phyloP scores from a whole-genome alignment of 1,284 basidiomycete species.

The Marasmius sp. region DNA sequence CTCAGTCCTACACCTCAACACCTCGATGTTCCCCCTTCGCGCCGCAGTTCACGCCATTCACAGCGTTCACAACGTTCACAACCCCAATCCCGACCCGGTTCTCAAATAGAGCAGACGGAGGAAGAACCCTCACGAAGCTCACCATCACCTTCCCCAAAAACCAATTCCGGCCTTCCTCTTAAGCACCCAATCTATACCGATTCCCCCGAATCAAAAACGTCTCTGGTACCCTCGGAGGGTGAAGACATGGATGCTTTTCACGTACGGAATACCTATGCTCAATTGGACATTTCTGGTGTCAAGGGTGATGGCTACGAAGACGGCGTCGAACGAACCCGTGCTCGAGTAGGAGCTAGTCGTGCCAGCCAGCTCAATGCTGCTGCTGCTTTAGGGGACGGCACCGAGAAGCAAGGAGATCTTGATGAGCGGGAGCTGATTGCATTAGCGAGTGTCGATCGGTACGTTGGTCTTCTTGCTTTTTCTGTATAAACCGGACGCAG shows the following conservation, averaged over 20 bases:
- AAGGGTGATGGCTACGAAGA: conserved; percentile 91
- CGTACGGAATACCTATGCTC: conserved; percentile 86
- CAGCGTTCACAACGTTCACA: background rate
- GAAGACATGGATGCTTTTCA: conserved; percentile 87
- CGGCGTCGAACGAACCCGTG: conserved; percentile 89
- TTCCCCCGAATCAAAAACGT: conserved; percentile 51
- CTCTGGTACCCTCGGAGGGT: conserved; percentile 65
- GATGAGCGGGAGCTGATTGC: conserved; percentile 64
- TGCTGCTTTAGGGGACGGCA: conserved; percentile 52
- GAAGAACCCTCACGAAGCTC: conserved; percentile 18
- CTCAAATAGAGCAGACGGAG: conserved; percentile 8
- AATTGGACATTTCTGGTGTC: conserved; percentile 81
- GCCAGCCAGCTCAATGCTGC: conserved; percentile 57
- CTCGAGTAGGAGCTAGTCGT: conserved; percentile 65
- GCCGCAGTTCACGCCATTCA: background rate
- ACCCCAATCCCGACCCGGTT: conserved; percentile 18
- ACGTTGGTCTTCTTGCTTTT: conserved; percentile 27
- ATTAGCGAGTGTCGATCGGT: conserved; percentile 81
- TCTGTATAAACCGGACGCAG: conserved; percentile 10
- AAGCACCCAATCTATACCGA: conserved; percentile 36
- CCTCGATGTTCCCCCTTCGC: conserved; percentile 18
- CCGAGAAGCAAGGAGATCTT: conserved; percentile 61
- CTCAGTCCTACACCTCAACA: conserved; percentile 10
- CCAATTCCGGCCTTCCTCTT: conserved; percentile 18
- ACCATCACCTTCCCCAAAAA: conserved; percentile 30